These are phyloP conservation scores for Paspalum vaginatum DNA, from an alignment of 176 grass and related monocot species.

Conservation along the genomic window DNA sequence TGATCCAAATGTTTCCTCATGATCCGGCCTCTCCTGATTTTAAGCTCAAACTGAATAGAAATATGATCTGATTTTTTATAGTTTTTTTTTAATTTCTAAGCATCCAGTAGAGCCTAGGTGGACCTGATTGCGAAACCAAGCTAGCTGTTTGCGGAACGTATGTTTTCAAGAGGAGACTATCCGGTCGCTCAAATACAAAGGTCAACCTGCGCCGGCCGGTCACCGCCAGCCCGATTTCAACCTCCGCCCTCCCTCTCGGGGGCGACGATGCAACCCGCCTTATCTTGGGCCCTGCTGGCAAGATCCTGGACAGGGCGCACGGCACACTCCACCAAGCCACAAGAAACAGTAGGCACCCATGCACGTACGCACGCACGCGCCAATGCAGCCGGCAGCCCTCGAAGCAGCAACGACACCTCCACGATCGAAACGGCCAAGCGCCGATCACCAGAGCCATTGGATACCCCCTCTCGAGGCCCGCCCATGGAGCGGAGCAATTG, in stretches of 20 bases:
- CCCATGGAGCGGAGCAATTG: background rate
- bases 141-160: too few species aligned
- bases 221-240: background rate
- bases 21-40: too few species aligned
- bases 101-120: too few species aligned
- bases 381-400: background rate
- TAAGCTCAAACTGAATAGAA: too few species aligned
- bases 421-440: conserved; percentile 6
- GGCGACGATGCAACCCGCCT: conserved; percentile 27
- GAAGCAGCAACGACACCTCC: background rate
- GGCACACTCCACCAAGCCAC: conserved; percentile 25
- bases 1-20: too few species aligned
- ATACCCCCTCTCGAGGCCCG: conserved; percentile 6
- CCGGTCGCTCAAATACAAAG: background rate
- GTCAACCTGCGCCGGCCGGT: background rate
- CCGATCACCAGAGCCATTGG: conserved; percentile 10
- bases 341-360: background rate
- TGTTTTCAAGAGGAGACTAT: too few species aligned
- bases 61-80: too few species aligned
- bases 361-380: background rate
- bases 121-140: too few species aligned
- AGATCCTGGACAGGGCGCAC: conserved; percentile 25
- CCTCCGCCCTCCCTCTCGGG: background rate
- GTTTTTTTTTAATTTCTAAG: too few species aligned
- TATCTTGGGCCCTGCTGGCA: background rate